Evolutionary conservation across 257 asterid species (phyloP), one percentile per base, ranked within the genome.

Genomic region (Galeopsis tetrahit): DNA sequence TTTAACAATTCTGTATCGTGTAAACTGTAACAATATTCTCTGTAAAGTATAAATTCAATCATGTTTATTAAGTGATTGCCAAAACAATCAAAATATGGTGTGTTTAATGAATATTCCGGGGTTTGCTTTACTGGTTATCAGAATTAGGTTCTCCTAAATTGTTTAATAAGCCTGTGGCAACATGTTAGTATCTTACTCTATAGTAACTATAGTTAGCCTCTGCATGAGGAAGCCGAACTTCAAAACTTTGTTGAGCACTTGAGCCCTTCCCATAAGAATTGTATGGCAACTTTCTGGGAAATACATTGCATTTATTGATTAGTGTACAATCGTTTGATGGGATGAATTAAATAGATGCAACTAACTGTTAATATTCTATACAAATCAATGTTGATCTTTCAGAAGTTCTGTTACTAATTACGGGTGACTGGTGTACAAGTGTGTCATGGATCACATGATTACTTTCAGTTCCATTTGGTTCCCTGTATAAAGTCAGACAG

Each of bases 381-480:
- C 61, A 63, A 49, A 49, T 42, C 39, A 48, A 53, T 40, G 36
- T 31, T 4, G n/a, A 8, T 69, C 39, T 63, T 69, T 63, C 39
- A 8, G 51, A 61, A 44, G 31, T 48, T 38, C 43, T 51, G 78
- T 36, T 32, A 33, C 33, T 38, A 49, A 42, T 49, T 48, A 28
- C 58, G 49, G 42, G 44, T 32, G 31, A 14, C 51, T 57, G 43
- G 34, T 31, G 34, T 52, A 2, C 8, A 63, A 33, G 51, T 68
- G 9, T 39, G 40, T 59, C 46, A 34, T 39, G 33, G 75, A 40
- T 34, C 4, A 13, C 15, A 7, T 56, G 53, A 55, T 40, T 31
- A 17, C 58, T 53, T 46, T 38, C 68, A 4, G 35, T 28, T 56
- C 36, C 69, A n/a, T 69, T 63, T 77, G 67, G 53, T 66, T 48